Evolutionary conservation across 352 stramenopile genomes (phyloP), one percentile per base, ranked within the genome.

Genomic region (Stephanocyclus meneghinianus): DNA sequence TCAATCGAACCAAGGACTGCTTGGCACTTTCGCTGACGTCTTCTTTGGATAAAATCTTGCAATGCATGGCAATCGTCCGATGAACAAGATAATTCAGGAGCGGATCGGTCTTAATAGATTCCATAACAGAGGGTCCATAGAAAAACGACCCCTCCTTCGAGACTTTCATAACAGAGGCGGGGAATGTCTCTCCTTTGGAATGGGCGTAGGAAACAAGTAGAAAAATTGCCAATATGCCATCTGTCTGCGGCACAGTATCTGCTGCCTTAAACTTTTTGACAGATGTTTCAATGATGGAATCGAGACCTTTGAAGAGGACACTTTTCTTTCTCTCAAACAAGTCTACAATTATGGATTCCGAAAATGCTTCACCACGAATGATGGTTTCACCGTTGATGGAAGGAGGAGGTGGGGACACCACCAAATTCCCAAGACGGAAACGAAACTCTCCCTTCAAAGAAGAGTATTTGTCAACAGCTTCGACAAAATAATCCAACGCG

Each of bases 61-160:
- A 74, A 74, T 87, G 79, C 26, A 91, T 56, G 0, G 81, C 78
- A 74, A 93, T 84, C 10, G 81, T 85, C 8, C 80, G 75, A 76
- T 89, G 85, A 16, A 93, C 59, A 30, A 86, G 13, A 42, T 86
- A 76, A 51, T 81, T 70, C 13, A 87, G 68, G 7, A 91, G 29
- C 3, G 62, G 7, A 61, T 93, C 84, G 0, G 75, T 76, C 51
- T 77, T 45, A 10, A 83, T 67, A 8, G 83, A 53, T 35, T 88
- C 84, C 7, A 83, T 68, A 9, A 88, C 76, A 30, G 85, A 73
- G 4, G 73, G 60, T 18, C 80, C 74, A 60, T 83, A 93, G 4
- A 91, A 78, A 69, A 90, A 91, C 1, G 83, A 88, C 15, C 78
- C 73, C 29, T 90, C 87, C 15, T 57, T 64, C 16, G 91, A 60